phyloP scores from a whole-genome alignment of 306 rosid species.

The Vigna unguiculata region DNA sequence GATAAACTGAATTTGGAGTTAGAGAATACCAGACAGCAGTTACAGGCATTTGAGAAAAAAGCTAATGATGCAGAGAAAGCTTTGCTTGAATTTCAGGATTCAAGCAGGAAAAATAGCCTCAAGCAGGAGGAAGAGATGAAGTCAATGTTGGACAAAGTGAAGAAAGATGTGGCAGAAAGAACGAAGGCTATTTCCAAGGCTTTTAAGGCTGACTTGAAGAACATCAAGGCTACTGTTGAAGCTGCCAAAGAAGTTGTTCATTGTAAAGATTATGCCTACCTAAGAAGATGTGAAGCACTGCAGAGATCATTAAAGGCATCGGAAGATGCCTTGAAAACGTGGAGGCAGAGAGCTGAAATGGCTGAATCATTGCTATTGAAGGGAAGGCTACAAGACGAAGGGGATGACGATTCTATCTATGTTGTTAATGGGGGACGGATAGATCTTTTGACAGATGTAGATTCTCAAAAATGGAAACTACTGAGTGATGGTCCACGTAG shows the following conservation, averaged over 20 bases:
- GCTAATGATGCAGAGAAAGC: slow-evolving; percentile 67
- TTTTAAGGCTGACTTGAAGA: slow-evolving; percentile 68
- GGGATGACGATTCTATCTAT: slow-evolving; percentile 54
- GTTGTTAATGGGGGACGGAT: slow-evolving; percentile 79
- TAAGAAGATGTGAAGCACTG: slow-evolving; percentile 75
- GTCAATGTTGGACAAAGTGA: slow-evolving; percentile 67
- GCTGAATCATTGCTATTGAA: slow-evolving; percentile 66
- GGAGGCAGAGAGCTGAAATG: slow-evolving; percentile 77
- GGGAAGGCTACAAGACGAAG: slow-evolving; percentile 58
- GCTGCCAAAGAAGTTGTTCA: slow-evolving; percentile 67
- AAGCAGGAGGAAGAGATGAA: slow-evolving; percentile 71
- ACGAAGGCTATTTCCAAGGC: slow-evolving; percentile 63
- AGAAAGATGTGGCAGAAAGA: slow-evolving; percentile 64
- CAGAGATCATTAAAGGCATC: slow-evolving; percentile 71
- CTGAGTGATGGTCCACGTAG: slow-evolving; percentile 79
- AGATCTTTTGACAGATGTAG: slow-evolving; percentile 69
- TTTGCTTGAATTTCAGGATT: slow-evolving; percentile 64
- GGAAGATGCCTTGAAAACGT: slow-evolving; percentile 63
- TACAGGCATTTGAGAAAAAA: slow-evolving; percentile 58
- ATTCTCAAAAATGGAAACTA: slow-evolving; percentile 80
- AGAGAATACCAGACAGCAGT: slow-evolving; percentile 55
- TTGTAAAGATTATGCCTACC: slow-evolving; percentile 66
- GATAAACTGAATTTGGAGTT: slow-evolving; percentile 63
- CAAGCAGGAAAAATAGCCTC: slow-evolving; percentile 52
- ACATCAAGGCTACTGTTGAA: slow-evolving; percentile 67